Base-by-base conservation (phyloP, 768 basidiomycete genomes). In the Ramaria sp. region DNA sequence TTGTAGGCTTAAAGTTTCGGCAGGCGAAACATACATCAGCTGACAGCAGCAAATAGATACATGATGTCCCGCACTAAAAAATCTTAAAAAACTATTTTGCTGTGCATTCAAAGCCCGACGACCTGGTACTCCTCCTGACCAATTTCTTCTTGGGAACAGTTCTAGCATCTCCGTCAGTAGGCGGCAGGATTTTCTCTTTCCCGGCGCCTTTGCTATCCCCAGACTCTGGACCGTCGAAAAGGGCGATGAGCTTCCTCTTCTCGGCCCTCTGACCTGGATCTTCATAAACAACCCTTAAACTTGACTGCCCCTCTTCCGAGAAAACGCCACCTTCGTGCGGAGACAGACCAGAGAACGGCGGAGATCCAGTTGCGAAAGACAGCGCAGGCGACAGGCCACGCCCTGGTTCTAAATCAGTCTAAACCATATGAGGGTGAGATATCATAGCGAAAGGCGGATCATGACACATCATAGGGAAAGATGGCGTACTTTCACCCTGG, bases 241-340 rank as follows among this genome's bases (percentile, higher is more conserved):
- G 66, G 54, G 68, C 73, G 77, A 84, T 74, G 61, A 87, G 63
- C 64, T 77, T 72, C 59, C 74, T 70, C 67, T 77, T 78, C 67
- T 84, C 83, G 49, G 77, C 78, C 41, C 70, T 67, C 69, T 86
- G 81, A 20, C 68, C 77, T 1, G 84, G 83, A 67, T 88, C 85
- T 64, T 84, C 83, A 60, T 87, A 88, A 57, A 72, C 74, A 9
- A 88, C 83, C 5, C 77, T 72, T 66, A 80, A 70, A 61, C 76
- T 76, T 24, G 39, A 24, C 42, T 17, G 57, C 58, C 46, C 54
- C 43, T 63, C 57, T 43, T 59, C 52, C 27, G 47, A 42, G 27
- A 46, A 17, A 9, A 42, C 37, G 12, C 46, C 51, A 22, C 38
- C 43, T 19, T 61, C 54, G 49, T 53, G 46, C 27, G 30, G 59